These are phyloP conservation scores for Chionographis japonica DNA, from an alignment of 106 monocot genomes.

Conservation along the genomic window DNA sequence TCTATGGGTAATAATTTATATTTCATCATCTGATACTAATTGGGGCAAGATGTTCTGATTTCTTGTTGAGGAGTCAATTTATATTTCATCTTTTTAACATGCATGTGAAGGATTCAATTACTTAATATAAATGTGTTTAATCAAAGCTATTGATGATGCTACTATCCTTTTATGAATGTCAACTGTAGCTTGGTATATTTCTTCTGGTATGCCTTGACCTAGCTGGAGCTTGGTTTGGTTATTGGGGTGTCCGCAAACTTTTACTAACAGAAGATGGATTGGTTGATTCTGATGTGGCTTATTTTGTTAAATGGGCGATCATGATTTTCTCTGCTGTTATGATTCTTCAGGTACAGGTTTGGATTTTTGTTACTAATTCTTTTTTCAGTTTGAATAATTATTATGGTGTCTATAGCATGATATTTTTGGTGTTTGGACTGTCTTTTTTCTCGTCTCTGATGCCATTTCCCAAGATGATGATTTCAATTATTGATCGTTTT, in stretches of 20 bases:
- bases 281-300: conserved; percentile 66
- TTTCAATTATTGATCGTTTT: neutral
- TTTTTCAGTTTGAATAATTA: no score
- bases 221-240: conserved; percentile 95
- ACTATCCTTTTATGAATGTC: neutral
- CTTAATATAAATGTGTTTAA: neutral
- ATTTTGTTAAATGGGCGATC: conserved; percentile 85
- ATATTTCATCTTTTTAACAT: neutral
- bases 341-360: conserved; percentile 58
- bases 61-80: neutral
- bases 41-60: neutral
- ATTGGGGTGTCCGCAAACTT: conserved; percentile 91
- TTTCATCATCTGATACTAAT: neutral
- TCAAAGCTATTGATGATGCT: neutral
- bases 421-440: neutral
- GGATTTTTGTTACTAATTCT: neutral
- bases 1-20: neutral
- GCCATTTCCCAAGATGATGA: neutral
- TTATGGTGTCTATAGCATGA: neutral
- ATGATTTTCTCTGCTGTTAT: conserved; percentile 61
- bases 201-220: conserved; percentile 51
- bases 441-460: neutral
- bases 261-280: conserved; percentile 75
- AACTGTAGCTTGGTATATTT: conserved; percentile 61
- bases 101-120: neutral